Evolutionary conservation across 1,284 basidiomycete genomes (phyloP), one percentile per base, ranked within the genome.

Genomic region (Puccinia triticina): DNA sequence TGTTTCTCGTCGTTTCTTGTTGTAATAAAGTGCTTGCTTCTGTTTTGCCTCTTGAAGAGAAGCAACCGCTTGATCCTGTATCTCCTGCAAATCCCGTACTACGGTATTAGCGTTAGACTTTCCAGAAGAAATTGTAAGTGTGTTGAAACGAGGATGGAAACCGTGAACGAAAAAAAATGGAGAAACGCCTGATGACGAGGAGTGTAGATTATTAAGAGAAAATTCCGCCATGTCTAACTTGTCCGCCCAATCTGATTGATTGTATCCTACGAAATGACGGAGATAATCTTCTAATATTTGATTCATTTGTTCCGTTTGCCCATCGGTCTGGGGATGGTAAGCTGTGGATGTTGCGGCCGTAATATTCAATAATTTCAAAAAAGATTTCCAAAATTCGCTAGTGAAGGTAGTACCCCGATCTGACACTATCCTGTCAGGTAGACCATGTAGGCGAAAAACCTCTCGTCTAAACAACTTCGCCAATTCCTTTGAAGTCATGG

Each of bases 281-380:
- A n/a, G n/a, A n/a, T n/a, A n/a, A n/a, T n/a, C n/a, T n/a, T n/a
- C n/a, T n/a, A n/a, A n/a, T n/a, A n/a, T n/a, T n/a, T n/a, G n/a
- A n/a, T n/a, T n/a, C n/a, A n/a, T n/a, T n/a, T n/a, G n/a, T n/a
- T n/a, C n/a, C n/a, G n/a, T n/a, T n/a, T n/a, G n/a, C n/a, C n/a
- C n/a, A n/a, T n/a, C n/a, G n/a, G n/a, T n/a, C n/a, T n/a, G 57
- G 12, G 61, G 77, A 40, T 80, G 66, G 40, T 32, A 80, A 59
- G 77, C 66, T 3, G 67, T 72, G 3, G 67, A 64, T 18, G 12
- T 37, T 11, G 14, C 32, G 2, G 29, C 2, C 1, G 18, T 14
- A 34, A 64, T 64, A 21, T 64, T 29, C 7, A 37, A 64, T 18
- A 48, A 23, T 1, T 48, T 26, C 18, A 43, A 14, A 1, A 80